Percentiles rank a stretch among this genome's conserved stretches.
These are phyloP conservation scores for Thielaviopsis musarum DNA, from an alignment of 2,329 filamentous ascomycete genomes.

Conservation along the genomic window DNA sequence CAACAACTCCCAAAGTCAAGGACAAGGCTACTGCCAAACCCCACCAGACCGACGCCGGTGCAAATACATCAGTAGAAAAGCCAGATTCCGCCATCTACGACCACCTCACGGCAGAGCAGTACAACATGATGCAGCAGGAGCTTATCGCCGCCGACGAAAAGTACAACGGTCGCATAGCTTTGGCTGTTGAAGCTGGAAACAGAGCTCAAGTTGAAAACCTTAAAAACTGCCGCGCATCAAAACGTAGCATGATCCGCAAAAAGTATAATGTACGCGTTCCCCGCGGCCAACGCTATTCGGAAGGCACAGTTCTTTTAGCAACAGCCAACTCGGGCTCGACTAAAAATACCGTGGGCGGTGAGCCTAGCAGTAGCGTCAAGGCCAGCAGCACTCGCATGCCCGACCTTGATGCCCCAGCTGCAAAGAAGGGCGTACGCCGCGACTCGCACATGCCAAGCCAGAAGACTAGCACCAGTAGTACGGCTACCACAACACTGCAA, in stretches of 20 bases:
- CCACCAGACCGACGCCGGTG: no score
- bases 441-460: background rate
- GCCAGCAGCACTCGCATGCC: background rate
- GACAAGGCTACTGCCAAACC: background rate
- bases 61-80: background rate
- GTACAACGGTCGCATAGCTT: background rate
- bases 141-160: background rate
- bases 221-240: constrained; percentile 36
- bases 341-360: background rate
- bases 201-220: constrained; percentile 24
- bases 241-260: constrained; percentile 39
- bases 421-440: no score
- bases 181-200: background rate
- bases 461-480: background rate
- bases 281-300: constrained; percentile 13
- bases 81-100: background rate
- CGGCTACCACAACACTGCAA: background rate
- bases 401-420: no score
- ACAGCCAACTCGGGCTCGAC: background rate
- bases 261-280: constrained; percentile 38
- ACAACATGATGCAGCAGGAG: background rate
- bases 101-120: background rate
- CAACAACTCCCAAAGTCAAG: background rate
- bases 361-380: background rate
- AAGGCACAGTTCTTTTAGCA: constrained; percentile 21